phyloP scores from a whole-genome alignment of 1,139 yeast species.

The Torulaspora globosa region DNA sequence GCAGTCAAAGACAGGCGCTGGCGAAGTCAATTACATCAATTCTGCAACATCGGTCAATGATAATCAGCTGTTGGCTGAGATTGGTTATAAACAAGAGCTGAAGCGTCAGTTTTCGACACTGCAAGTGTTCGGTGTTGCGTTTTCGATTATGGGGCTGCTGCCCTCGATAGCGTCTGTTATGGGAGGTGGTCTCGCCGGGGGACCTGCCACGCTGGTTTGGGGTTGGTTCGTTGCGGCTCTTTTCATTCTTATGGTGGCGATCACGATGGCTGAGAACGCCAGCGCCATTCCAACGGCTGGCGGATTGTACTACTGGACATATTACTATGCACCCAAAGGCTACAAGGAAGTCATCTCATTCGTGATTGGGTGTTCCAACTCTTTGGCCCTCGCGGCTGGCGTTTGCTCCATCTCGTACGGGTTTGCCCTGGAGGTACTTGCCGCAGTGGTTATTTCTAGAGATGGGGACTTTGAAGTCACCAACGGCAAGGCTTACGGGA shows the following conservation, averaged over 20 bases:
- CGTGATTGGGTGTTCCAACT: constrained; percentile 56
- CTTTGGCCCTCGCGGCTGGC: constrained; percentile 55
- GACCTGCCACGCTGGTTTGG: constrained; percentile 61
- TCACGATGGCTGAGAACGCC: constrained; percentile 62
- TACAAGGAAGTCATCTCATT: constrained; percentile 46
- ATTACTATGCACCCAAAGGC: constrained; percentile 50
- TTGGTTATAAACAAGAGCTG: constrained; percentile 52
- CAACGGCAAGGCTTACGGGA: constrained; percentile 49
- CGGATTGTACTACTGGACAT: constrained; percentile 63
- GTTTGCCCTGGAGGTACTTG: constrained; percentile 50
- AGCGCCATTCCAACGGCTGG: constrained; percentile 72
- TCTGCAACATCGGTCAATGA: constrained; percentile 35
- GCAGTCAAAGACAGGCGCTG: constrained; percentile 23
- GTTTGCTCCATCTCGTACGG: constrained; percentile 58
- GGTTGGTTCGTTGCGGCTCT: constrained; percentile 65
- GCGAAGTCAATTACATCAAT: constrained; percentile 28
- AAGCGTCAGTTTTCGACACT: constrained; percentile 45
- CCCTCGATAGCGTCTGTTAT: constrained; percentile 46
- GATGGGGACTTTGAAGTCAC: constrained; percentile 49
- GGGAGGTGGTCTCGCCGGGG: constrained; percentile 44
- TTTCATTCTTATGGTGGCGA: constrained; percentile 55
- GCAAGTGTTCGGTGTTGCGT: constrained; percentile 50
- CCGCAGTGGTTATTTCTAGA: constrained; percentile 47
- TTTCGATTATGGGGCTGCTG: constrained; percentile 50
- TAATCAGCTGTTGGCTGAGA: constrained; percentile 49